phyloP scores from a whole-genome alignment of 441 rosid genomes.

The Mallotus repandus region DNA sequence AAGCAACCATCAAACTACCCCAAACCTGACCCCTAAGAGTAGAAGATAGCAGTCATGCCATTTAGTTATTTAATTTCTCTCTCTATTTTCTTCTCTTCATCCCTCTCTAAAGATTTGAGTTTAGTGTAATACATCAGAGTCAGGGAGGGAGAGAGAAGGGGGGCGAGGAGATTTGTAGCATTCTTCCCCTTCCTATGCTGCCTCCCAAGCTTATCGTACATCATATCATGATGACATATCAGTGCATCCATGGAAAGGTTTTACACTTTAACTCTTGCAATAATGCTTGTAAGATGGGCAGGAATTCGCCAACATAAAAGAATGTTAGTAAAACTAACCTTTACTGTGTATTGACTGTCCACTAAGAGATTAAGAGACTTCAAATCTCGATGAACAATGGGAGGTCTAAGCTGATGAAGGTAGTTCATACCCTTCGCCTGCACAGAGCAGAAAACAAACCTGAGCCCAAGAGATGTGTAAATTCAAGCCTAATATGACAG shows the following conservation, averaged over 20 bases:
- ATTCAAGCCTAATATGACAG: neutral
- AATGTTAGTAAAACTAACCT: constrained; percentile 37
- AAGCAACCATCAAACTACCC: neutral
- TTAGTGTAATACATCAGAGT: neutral
- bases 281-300: neutral
- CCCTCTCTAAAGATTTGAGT: too few species aligned
- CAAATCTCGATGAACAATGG: constrained; percentile 92
- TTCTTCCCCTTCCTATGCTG: neutral
- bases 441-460: constrained; percentile 17
- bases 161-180: neutral
- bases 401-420: constrained; percentile 89
- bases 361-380: constrained; percentile 95
- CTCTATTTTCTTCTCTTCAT: neutral
- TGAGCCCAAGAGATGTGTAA: constrained; percentile 15
- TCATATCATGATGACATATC: neutral
- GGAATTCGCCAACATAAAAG: neutral
- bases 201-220: neutral
- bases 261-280: neutral
- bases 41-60: neutral
- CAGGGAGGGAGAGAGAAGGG: neutral
- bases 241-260: neutral
- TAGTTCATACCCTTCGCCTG: constrained; percentile 99
- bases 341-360: constrained; percentile 82
- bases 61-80: neutral
- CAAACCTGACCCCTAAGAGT: neutral